A percentile compares a stretch with the other conserved stretches of the same genome.
These are phyloP conservation scores for Penicillium sp. DNA, from an alignment of 2,329 filamentous ascomycete genomes.

Conservation along the genomic window DNA sequence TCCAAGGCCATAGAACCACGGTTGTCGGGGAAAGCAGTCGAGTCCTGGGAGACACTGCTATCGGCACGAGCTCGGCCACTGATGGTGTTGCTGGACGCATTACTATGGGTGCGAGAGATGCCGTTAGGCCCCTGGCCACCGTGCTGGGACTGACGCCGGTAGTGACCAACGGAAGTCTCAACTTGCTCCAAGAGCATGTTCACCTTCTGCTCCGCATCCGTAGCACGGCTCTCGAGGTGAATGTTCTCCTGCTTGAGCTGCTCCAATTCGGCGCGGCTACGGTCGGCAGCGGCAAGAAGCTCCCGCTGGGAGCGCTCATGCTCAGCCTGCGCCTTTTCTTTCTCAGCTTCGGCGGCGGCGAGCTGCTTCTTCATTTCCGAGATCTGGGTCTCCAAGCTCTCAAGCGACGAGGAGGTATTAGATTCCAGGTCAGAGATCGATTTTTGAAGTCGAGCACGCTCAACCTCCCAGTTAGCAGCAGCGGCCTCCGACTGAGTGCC, in stretches of 20 bases:
- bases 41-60: constrained; percentile 52
- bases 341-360: constrained; percentile 67
- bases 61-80: constrained; percentile 48
- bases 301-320: constrained; percentile 63
- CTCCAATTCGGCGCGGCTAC: constrained; percentile 73
- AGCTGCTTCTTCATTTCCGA: constrained; percentile 72
- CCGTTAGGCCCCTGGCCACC: constrained; percentile 43
- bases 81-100: constrained; percentile 58
- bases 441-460: constrained; percentile 70
- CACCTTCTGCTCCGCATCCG: constrained; percentile 91
- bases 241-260: constrained; percentile 82
- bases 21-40: constrained; percentile 54
- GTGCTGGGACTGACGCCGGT: constrained; percentile 74
- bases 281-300: constrained; percentile 61
- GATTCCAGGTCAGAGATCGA: constrained; percentile 73
- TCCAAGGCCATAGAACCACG: constrained; percentile 78
- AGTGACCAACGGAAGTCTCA: constrained; percentile 90
- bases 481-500: constrained; percentile 51
- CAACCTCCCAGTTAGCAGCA: constrained; percentile 73
- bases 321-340: constrained; percentile 67
- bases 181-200: constrained; percentile 93
- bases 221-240: constrained; percentile 79
- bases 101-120: constrained; percentile 60
- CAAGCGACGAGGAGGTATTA: constrained; percentile 69
- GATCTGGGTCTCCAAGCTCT: constrained; percentile 74